Percentiles rank a stretch among this genome's conserved stretches.
These are phyloP conservation scores for Aspergillus felis DNA, from an alignment of 2,329 filamentous ascomycete genomes.

Conservation along the genomic window DNA sequence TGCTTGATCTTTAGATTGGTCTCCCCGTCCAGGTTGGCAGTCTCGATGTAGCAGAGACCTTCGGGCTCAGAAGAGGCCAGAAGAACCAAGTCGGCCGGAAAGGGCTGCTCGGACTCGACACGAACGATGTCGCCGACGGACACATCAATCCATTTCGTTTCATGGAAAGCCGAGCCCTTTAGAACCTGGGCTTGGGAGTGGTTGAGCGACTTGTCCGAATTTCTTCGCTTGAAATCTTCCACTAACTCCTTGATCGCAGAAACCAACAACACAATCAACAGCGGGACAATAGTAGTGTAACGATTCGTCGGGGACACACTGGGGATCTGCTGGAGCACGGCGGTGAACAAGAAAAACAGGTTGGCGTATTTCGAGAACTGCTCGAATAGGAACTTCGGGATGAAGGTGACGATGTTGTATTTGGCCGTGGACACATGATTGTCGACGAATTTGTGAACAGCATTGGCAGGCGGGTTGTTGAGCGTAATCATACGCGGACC, in stretches of 20 bases:
- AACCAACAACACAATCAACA: constrained; percentile 84
- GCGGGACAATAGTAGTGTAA: constrained; percentile 95
- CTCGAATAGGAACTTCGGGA: constrained; percentile 96
- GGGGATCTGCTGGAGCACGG: constrained; percentile 89
- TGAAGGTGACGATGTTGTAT: constrained; percentile 88
- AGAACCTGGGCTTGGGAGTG: constrained; percentile 80
- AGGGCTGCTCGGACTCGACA: constrained; percentile 90
- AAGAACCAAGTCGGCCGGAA: constrained; percentile 88
- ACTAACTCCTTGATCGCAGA: constrained; percentile 92
- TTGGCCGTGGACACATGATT: constrained; percentile 98
- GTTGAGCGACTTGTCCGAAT: constrained; percentile 82
- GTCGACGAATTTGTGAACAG: constrained; percentile 83
- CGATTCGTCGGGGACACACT: constrained; percentile 90
- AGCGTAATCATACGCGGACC: constrained; percentile 90
- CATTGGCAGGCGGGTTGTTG: constrained; percentile 93
- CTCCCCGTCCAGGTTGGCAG: constrained; percentile 93
- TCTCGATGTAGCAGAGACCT: constrained; percentile 97
- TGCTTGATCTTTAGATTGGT: constrained; percentile 99
- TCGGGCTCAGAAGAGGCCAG: constrained; percentile 95
- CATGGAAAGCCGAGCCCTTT: constrained; percentile 76
- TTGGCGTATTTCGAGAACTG: constrained; percentile 99
- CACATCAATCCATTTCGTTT: constrained; percentile 91
- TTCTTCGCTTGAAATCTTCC: constrained; percentile 86
- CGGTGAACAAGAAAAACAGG: constrained; percentile 98
- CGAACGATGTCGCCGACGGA: constrained; percentile 87